These are phyloP conservation scores for Cercophora sp. DNA, from an alignment of 495 filamentous ascomycete species.

Conservation along the genomic window DNA sequence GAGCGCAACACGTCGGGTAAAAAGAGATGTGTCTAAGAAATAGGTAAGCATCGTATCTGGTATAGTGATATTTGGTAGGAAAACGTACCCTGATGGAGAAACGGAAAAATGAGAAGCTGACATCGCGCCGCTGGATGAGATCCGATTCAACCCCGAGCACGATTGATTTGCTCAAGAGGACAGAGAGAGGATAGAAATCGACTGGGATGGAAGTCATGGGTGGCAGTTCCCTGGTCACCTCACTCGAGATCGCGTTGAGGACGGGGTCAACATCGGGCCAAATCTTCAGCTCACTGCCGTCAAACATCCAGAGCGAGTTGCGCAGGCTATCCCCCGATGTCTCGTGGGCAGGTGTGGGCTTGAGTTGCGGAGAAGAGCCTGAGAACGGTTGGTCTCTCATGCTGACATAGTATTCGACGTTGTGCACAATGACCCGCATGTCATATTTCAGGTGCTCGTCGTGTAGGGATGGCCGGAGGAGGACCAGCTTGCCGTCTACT, in stretches of 20 bases:
- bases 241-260: constrained; percentile 60
- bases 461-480: constrained; percentile 78
- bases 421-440: constrained; percentile 92
- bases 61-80: not conserved
- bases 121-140: constrained; percentile 82
- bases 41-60: constrained; percentile 7
- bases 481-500: constrained; percentile 91
- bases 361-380: constrained; percentile 22
- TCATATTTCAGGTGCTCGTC: constrained; percentile 88
- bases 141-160: constrained; percentile 89
- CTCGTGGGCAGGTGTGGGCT: constrained; percentile 21
- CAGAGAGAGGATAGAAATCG: constrained; percentile 94
- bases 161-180: constrained; percentile 78
- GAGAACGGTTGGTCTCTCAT: constrained; percentile 77
- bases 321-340: constrained; percentile 54
- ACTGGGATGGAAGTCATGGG: constrained; percentile 59
- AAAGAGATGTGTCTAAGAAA: constrained; percentile 73
- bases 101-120: constrained; percentile 80
- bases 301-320: constrained; percentile 94
- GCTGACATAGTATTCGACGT: constrained; percentile 89
- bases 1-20: constrained; percentile 80
- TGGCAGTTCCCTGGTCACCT: constrained; percentile 56
- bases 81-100: constrained; percentile 68
- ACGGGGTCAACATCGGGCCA: constrained; percentile 94
- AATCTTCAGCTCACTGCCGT: constrained; percentile 73